These are phyloP conservation scores for Isabelozyma pseudorhagii DNA, from an alignment of 805 yeast species.

Conservation along the genomic window DNA sequence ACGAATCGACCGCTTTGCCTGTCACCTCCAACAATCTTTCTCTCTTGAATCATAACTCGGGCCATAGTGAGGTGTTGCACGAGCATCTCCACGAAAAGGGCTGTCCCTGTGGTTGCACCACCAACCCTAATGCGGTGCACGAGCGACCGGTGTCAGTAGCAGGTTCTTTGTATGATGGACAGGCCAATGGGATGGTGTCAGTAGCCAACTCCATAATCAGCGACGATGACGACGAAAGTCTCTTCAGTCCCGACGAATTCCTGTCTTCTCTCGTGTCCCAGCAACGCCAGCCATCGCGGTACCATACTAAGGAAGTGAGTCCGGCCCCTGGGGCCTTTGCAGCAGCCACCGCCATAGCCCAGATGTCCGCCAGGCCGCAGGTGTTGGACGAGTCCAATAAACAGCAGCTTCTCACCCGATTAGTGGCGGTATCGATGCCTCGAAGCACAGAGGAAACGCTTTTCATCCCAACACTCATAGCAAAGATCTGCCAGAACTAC, in stretches of 20 bases:
- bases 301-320: slow-evolving; percentile 41
- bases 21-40: slow-evolving; percentile 9
- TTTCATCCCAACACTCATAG: slow-evolving; percentile 68
- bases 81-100: slow-evolving; percentile 26
- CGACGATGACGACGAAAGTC: slow-evolving; percentile 27
- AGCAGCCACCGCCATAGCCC: slow-evolving; percentile 60
- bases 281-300: slow-evolving; percentile 6
- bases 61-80: slow-evolving; percentile 15
- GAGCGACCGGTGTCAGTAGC: slow-evolving; percentile 66
- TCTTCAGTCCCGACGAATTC: slow-evolving; percentile 26
- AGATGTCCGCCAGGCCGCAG: slow-evolving; percentile 42
- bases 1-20: slow-evolving; percentile 15
- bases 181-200: slow-evolving; percentile 20
- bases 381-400: slow-evolving; percentile 22
- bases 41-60: slow-evolving; percentile 6
- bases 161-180: slow-evolving; percentile 50
- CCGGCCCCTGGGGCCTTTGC: slow-evolving; percentile 75
- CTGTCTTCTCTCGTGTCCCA: slow-evolving; percentile 8
- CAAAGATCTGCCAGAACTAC: slow-evolving; percentile 64
- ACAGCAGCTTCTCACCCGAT: slow-evolving; percentile 34
- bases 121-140: slow-evolving; percentile 51
- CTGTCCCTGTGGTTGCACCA: slow-evolving; percentile 59
- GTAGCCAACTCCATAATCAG: slow-evolving; percentile 23
- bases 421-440: slow-evolving; percentile 71
- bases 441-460: slow-evolving; percentile 76